Conservation (phyloP, 2,329 filamentous ascomycete genomes). For the Ophiosphaerella herpotricha region DNA sequence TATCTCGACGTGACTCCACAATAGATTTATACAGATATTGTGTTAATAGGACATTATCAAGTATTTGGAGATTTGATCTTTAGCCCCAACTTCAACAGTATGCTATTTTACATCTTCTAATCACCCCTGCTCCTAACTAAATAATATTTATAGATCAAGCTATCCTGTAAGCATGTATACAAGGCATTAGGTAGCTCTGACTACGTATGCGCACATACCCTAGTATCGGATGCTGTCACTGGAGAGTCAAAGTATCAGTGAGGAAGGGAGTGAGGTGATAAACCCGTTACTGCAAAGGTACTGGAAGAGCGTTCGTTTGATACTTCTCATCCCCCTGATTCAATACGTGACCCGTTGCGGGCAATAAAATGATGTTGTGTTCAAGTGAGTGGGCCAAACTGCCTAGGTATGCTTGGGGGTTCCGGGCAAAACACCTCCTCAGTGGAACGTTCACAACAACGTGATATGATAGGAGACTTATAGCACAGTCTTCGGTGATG, state of each 20-base stretch:
- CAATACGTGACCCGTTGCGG: constrained; percentile 15
- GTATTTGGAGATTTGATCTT: no score
- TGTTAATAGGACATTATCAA: no score
- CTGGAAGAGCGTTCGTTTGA: background rate
- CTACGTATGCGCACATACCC: no score
- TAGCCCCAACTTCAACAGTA: no score
- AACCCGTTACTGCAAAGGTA: no score
- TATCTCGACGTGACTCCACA: background rate
- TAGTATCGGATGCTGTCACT: no score
- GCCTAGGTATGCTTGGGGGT: constrained; percentile 31
- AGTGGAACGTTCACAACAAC: constrained; percentile 11
- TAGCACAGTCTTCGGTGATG: constrained; percentile 6
- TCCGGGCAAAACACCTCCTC: constrained; percentile 28
- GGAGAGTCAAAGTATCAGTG: no score
- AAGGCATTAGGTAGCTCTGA: no score
- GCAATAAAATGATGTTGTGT: constrained; percentile 13
- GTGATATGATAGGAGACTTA: constrained; percentile 13
- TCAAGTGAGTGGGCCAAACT: constrained; percentile 40
- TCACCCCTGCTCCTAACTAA: background rate
- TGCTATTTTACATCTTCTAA: no score
- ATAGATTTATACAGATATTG: background rate
- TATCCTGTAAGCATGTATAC: no score
- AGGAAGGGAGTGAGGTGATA: background rate
- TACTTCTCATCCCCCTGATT: background rate
- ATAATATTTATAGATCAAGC: background rate